Conservation (phyloP, 345 rosid genomes). For the Rhizophora apiculata region DNA sequence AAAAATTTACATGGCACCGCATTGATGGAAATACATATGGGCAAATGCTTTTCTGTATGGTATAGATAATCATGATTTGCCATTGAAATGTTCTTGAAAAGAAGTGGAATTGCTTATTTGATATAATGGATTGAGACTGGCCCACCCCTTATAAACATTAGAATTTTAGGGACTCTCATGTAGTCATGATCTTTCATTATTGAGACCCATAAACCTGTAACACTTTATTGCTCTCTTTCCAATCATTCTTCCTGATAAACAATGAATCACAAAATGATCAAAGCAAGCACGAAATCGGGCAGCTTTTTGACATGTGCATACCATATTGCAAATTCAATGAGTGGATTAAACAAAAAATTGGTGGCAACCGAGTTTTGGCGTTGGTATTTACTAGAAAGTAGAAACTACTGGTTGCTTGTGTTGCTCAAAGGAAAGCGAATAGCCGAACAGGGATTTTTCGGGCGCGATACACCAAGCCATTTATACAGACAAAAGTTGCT, state of each 20-base stretch:
- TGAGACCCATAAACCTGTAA: conserved; percentile 3
- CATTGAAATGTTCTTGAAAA: background rate
- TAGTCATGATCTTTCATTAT: conserved; percentile 22
- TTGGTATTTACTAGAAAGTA: background rate
- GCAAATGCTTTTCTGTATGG: conserved; percentile 2
- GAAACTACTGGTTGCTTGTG: background rate
- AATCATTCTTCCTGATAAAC: conserved; percentile 11
- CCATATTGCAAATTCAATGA: conserved; percentile 12
- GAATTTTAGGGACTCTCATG: conserved; percentile 13
- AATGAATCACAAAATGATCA: conserved; percentile 13
- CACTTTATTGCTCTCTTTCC: background rate
- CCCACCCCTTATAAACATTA: conserved; percentile 11
- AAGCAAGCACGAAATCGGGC: conserved; percentile 14
- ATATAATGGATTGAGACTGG: background rate
- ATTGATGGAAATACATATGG: background rate
- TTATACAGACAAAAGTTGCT: background rate
- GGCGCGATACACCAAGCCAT: background rate
- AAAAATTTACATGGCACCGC: too few relatives aligned
- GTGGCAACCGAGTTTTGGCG: too few relatives aligned
- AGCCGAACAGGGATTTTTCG: background rate
- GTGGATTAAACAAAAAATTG: background rate
- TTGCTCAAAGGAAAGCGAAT: background rate
- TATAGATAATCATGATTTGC: conserved; percentile 11
- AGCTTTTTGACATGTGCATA: conserved; percentile 22
- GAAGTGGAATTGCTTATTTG: background rate